Base-by-base conservation (phyloP, 495 filamentous ascomycete genomes). In the Trichoderma gamsii region DNA sequence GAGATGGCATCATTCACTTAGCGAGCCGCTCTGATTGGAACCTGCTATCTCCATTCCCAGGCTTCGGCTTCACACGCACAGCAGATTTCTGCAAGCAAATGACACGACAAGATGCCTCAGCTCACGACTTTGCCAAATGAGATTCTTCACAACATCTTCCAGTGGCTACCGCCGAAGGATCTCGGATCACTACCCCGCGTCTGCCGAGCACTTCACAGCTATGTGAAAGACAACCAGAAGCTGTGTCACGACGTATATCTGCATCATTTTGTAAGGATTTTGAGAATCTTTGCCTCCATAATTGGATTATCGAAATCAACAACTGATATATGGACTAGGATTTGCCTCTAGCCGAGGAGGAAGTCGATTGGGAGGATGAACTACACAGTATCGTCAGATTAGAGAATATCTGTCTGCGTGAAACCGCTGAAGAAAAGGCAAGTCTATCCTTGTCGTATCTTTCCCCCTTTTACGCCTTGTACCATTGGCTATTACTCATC, bases 181-280 rank as follows among this genome's bases (percentile, higher is more conserved):
- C 70, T 89, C 41, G 77, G 75, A 0, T 64, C 71, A n/a, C 68
- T 87, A 21, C 72, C 79, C 44, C 73, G 66, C 65, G 81, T 79
- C 63, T 88, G 83, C 70, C 83, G 77, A 66, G 70, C 51, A 23
- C 74, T 89, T 35, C 71, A 84, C 65, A 68, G 73, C 67, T 81
- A 81, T 69, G 73, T 88, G 63, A 76, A 74, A 23, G 78, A 75
- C 35, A 88, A 90, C 73, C 51, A 70, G 5, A 69, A 80, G 11
- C 75, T 90, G 18, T 85, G 79, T 69, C 84, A 82, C 69, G 76
- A 79, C 13, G 71, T 86, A 12, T 89, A 87, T 72, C 75, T 83
- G 21, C 74, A 74, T 23, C 68, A 74, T 25, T 76, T 84, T 65
- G 85, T 73, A 71, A 71, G 67, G 51, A 64, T 25, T 11, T 44